Evolutionary conservation across 2,329 filamentous ascomycete species (phyloP), one percentile per base, ranked within the genome.

Genomic region (Epichloe brachyelytri): DNA sequence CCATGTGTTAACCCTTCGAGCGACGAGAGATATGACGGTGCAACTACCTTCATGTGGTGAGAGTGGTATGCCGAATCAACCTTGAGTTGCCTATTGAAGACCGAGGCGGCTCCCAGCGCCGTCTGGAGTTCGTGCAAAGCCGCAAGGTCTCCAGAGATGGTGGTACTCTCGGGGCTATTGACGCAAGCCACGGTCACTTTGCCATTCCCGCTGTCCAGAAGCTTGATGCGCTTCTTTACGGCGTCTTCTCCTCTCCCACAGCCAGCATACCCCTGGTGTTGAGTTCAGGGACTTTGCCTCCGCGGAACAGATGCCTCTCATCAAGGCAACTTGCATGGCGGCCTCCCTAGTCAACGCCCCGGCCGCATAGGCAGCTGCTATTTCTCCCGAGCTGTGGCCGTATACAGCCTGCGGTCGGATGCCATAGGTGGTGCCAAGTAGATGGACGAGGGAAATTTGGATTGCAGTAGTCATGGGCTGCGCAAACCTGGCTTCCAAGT

Each of bases 331-430:
- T 30, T 4, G 26, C 8, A 30, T 10, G 8, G 26, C 26, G 4
- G 26, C 26, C 26, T 11, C 26, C 26, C 26, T 30, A 0, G 19
- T 30, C 11, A 54, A 8, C 14, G 52, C 43, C 3, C 54, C 58
- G 1, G 55, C 51, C n/a, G 58, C 55, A 46, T 67, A 69, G 0
- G 62, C 68, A 1, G 68, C 68, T 5, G 65, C 64, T 15, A 70
- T 68, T 53, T 71, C 68, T 4, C 68, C 68, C 14, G 60, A 64
- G 1, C 64, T 68, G 54, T 71, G 68, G 1, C 68, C 68, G 1
- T 67, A 56, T 1, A 68, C 63, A 7, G 53, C 54, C 7, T 53
- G 33, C 0, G 65, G 64, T 0, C 33, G 46, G 3, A 71, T 51
- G 2, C 57, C 57, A 41, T 61, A 67, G 3, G 52, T 54, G 19